Percentiles rank a stretch among this genome's conserved stretches.
phyloP scores from a whole-genome alignment of 176 grass and related monocot genomes.

The Thalia dealbata region DNA sequence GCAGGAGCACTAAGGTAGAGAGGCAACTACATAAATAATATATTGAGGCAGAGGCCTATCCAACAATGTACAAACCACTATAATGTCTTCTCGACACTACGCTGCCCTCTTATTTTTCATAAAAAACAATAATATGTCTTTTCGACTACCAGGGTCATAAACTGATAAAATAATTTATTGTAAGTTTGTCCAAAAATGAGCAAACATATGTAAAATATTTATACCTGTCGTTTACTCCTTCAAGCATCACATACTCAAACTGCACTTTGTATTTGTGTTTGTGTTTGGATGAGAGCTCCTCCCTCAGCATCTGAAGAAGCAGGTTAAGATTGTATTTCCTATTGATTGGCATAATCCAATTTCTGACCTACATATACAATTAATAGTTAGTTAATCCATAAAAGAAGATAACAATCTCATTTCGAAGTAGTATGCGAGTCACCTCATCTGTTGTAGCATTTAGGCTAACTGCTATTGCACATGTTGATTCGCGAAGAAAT shows the following conservation, averaged over 20 bases:
- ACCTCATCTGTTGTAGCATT: slow-evolving; percentile 98
- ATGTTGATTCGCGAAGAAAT: slow-evolving; percentile 68
- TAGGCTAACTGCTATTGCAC: slow-evolving; percentile 74
- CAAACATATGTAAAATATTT: background rate
- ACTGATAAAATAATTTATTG: background rate
- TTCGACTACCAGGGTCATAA: slow-evolving; percentile 1
- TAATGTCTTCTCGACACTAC: too few species aligned
- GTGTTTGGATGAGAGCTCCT: slow-evolving; percentile 39
- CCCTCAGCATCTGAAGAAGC: slow-evolving; percentile 69
- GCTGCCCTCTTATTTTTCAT: background rate
- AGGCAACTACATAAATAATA: too few species aligned
- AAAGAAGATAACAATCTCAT: slow-evolving; percentile 5
- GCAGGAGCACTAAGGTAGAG: too few species aligned
- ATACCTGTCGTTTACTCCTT: slow-evolving; percentile 90
- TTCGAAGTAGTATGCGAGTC: slow-evolving; percentile 5
- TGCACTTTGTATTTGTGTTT: slow-evolving; percentile 65
- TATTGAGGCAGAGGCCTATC: too few species aligned
- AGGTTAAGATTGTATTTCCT: slow-evolving; percentile 73
- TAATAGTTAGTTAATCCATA: slow-evolving; percentile 8
- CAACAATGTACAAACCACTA: too few species aligned
- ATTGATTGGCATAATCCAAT: slow-evolving; percentile 99
- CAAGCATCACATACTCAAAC: slow-evolving; percentile 98
- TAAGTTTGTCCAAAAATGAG: background rate
- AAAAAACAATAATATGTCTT: background rate
- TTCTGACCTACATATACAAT: slow-evolving; percentile 57